Evolutionary conservation across 768 basidiomycete genomes (phyloP), one percentile per base, ranked within the genome.

Genomic region (Lactarius hatsudake): DNA sequence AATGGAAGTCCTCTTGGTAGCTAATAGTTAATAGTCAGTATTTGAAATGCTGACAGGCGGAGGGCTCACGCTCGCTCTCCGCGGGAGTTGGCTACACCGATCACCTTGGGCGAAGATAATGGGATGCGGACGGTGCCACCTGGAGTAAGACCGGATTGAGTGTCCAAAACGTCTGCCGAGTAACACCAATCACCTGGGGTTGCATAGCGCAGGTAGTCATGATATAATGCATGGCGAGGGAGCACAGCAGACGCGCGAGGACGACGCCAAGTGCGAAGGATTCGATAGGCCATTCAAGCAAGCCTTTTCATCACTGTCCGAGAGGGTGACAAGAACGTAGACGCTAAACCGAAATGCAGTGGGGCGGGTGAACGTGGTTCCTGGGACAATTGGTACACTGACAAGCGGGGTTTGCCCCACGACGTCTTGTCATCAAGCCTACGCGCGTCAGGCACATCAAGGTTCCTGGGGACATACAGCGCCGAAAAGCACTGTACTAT

Each of bases 1-100:
- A 81, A 73, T 90, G 85, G 69, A 90, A 92, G 73, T 97, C 95
- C 78, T 96, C 94, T 76, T 96, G 94, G 69, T 96, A 87, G 68
- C 94, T 96, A 72, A 17, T 6, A 17, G 36, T 15, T 59, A 61
- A 64, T 62, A 63, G 66, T 73, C 64, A 68, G 61, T 53, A 63
- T 43, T 53, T 61, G 28, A 53, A 32, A 61, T 42, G 54, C 38
- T 12, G 43, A 51, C 57, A 55, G 61, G 26, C 36, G 64, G 53
- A 57, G 40, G 63, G 71, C 78, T 36, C 74, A 89, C 93, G 83
- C 82, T 76, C 92, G 81, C 72, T 87, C 88, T 51, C 93, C 93
- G 54, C 93, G 83, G 26, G 90, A 90, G 65, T 83, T 87, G 7
- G 87, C 86, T 40, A 89, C 81, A 15, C 93, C 92, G 64, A 93